Base-by-base conservation (phyloP, 73 alveolate species). In the Symbiodinium natans region DNA sequence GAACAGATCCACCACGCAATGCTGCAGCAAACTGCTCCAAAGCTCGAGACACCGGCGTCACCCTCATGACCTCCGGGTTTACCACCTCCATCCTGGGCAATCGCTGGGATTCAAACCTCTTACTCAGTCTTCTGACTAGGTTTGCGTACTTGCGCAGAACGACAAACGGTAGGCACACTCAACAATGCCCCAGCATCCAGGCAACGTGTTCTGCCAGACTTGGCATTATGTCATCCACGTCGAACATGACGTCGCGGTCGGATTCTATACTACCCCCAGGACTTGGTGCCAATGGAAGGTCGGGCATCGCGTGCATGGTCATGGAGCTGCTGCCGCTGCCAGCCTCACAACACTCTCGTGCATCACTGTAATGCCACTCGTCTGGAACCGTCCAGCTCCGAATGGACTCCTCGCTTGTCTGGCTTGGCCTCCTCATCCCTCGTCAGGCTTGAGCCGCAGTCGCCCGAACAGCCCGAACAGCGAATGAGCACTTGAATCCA, bases 1-100 rank as follows among this genome's bases (percentile, higher is more conserved):
- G 46, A 77, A 77, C 9, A 77, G 68, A 52, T 52, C 46, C 86
- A 31, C 15, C 86, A 77, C 86, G 86, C 86, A 77, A 34, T 36
- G 86, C 86, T 33, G 19, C n/a, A 17, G 86, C 86, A 77, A 7
- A 33, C 29, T n/a, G 29, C 10, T 77, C 52, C 13, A 77, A 77
- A 38, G 86, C 86, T 27, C 86, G 46, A 77, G 27, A 31, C 15
- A 39, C 86, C 25, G 41, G 31, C 19, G 86, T 77, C 86, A 34
- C 86, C 29, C 86, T 33, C 86, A 77, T 7, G 48, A 77, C 86
- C 27, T 77, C 86, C 13, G 56, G 86, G 33, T 77, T 77, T 33
- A 77, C 46, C 86, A 77, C 86, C 27, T 77, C 86, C 87, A 80
- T 80, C 87, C 41, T 36, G 34, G 59, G 56, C 23, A 80, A 19